Base-by-base conservation (phyloP, 2,329 filamentous ascomycete species). In the Thelonectria blattea region DNA sequence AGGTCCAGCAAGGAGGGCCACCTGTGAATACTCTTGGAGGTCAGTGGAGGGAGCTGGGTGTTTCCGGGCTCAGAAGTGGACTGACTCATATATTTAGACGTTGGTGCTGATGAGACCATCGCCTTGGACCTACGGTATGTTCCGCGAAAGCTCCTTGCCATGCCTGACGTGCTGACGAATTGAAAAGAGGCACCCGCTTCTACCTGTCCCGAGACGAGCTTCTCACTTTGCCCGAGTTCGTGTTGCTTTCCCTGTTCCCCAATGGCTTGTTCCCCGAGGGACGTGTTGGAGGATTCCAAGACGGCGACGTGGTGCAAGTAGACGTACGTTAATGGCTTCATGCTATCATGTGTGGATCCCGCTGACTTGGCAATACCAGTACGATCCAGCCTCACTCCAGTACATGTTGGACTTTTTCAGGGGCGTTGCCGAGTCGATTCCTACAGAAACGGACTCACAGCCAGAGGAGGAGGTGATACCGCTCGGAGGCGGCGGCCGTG, bases 321-420 rank as follows among this genome's bases (percentile, higher is more conserved):
- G 95, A 99, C 84, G 95, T 99, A 84, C 83, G 92, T 88, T 8
- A 41, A 24, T 24, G 8, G 32, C 18, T 9, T 12, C 24, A 55
- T 46, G 34, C 42, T 15, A 11, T 41, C 11, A 54, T 55, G 15
- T n/a, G 11, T n/a, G 52, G 43, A 42, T 37, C 24, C 46, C 20
- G 32, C 61, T 66, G 30, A 65, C 56, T 30, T 53, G 51, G 22
- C 32, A 42, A 20, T 46, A 39, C 69, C 80, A 99, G 95, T 99
- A 98, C 80, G 95, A 99, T 77, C 94, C 95, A 22, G 89, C 89
- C 54, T 98, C 94, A 49, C 86, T 99, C 56, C 93, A 98, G 79
- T 99, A 98, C 80, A 99, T 99, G 95, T 87, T 99, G 66, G 94
- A 97, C 72, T 99, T 99, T 79, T 99, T 99, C 82, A 91, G 95